These are phyloP conservation scores for Cystoderma amianthinum DNA, from an alignment of 768 basidiomycete genomes.

Conservation along the genomic window DNA sequence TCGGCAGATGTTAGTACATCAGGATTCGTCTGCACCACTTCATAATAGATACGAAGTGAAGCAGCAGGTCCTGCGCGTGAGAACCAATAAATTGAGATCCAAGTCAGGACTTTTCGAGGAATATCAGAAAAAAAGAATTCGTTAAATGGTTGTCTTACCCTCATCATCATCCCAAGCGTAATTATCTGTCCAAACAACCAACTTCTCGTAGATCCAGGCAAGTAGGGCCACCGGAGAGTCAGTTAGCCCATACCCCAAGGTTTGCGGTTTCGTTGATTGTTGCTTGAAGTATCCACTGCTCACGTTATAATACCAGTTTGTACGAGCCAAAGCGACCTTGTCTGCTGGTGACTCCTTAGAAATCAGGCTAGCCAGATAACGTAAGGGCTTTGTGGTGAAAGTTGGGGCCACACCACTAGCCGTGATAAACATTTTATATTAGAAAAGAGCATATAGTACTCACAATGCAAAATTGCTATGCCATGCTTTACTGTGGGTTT, in stretches of 20 bases:
- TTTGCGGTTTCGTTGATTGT: slow-evolving; percentile 45
- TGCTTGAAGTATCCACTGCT: slow-evolving; percentile 28
- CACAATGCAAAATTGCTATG: too few species aligned
- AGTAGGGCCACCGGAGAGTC: slow-evolving; percentile 53
- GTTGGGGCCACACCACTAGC: too few species aligned
- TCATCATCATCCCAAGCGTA: slow-evolving; percentile 56
- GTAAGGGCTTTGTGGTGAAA: slow-evolving; percentile 13
- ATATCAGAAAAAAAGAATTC: slow-evolving; percentile 8
- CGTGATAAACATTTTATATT: too few species aligned
- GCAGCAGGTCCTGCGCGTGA: slow-evolving; percentile 53
- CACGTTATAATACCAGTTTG: slow-evolving; percentile 17
- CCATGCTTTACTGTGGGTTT: too few species aligned
- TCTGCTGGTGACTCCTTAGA: slow-evolving; percentile 22
- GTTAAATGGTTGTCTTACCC: slow-evolving; percentile 20
- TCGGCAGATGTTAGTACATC: slow-evolving; percentile 3
- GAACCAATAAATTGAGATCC: slow-evolving; percentile 55
- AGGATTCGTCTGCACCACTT: slow-evolving; percentile 18
- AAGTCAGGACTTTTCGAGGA: slow-evolving; percentile 43
- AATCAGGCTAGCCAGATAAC: slow-evolving; percentile 17
- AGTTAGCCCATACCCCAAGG: slow-evolving; percentile 43
- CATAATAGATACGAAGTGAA: slow-evolving; percentile 54
- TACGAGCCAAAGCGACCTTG: slow-evolving; percentile 21
- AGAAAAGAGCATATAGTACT: too few species aligned
- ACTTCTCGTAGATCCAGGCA: slow-evolving; percentile 47
- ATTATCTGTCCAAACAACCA: slow-evolving; percentile 35